A percentile compares a stretch with the other conserved stretches of the same genome.
Conservation (phyloP, 1,284 basidiomycete species). For the Ceratobasidium sp. region DNA sequence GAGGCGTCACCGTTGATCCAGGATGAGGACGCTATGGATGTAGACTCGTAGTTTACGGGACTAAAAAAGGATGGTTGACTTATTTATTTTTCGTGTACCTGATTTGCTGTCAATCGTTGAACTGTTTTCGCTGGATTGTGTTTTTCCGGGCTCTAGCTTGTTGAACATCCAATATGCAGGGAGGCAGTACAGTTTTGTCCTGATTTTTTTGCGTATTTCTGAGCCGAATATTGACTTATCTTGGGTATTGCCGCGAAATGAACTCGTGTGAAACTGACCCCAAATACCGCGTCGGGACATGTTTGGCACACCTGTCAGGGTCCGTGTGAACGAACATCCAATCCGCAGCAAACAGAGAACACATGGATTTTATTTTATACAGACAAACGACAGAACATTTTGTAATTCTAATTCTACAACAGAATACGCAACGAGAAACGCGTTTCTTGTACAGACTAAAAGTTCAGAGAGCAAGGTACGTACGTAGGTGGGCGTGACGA, state of each 20-base stretch:
- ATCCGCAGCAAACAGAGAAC: neutral
- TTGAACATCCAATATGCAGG: too few species aligned
- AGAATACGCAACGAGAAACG: neutral
- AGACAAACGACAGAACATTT: neutral
- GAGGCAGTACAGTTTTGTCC: too few species aligned
- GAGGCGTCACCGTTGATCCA: constrained; percentile 46
- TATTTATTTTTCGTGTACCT: constrained; percentile 6
- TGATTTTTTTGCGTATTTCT: too few species aligned
- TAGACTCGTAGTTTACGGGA: constrained; percentile 51
- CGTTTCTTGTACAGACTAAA: constrained; percentile 23
- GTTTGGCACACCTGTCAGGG: neutral
- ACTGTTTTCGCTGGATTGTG: constrained; percentile 12
- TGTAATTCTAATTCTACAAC: constrained; percentile 20
- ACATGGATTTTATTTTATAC: neutral
- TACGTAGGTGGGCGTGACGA: neutral
- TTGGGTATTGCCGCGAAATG: too few species aligned
- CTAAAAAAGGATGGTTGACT: too few species aligned
- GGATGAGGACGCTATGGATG: constrained; percentile 72
- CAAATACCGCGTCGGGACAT: constrained; percentile 1
- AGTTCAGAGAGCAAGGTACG: neutral
- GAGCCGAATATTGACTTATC: too few species aligned
- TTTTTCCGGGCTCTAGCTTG: too few species aligned
- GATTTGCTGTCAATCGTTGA: neutral
- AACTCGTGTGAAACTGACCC: neutral
- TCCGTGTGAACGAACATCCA: neutral